phyloP scores from a whole-genome alignment of 2,329 filamentous ascomycete genomes.

The Claviceps maximensis region DNA sequence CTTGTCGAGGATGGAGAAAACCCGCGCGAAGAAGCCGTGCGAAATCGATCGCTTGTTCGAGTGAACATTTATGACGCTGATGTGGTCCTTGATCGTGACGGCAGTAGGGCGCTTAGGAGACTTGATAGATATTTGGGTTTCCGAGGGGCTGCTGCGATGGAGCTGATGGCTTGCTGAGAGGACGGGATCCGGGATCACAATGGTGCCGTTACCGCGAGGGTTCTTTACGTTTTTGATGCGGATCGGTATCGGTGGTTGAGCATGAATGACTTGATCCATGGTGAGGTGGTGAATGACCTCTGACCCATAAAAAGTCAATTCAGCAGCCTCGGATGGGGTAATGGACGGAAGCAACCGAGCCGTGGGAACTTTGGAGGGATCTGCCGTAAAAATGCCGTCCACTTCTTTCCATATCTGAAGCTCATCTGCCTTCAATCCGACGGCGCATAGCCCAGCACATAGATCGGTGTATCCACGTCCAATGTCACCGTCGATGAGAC shows the following conservation, averaged over 20 bases:
- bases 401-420: constrained; percentile 99
- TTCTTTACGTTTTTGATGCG: constrained; percentile 91
- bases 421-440: constrained; percentile 75
- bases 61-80: constrained; percentile 94
- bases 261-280: constrained; percentile 90
- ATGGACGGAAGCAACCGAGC: constrained; percentile 81
- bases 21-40: constrained; percentile 87
- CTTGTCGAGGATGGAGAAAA: constrained; percentile 82
- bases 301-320: constrained; percentile 86
- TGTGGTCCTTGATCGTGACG: constrained; percentile 94
- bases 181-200: constrained; percentile 64
- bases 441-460: constrained; percentile 81
- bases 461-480: constrained; percentile 95
- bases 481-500: constrained; percentile 75
- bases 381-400: constrained; percentile 77
- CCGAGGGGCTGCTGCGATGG: constrained; percentile 34
- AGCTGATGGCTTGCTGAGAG: constrained; percentile 44
- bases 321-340: constrained; percentile 87
- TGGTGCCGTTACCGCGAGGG: constrained; percentile 62
- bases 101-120: constrained; percentile 68
- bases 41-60: constrained; percentile 94
- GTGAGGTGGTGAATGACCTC: constrained; percentile 98
- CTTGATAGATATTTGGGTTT: constrained; percentile 22
- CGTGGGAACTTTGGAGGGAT: constrained; percentile 84
- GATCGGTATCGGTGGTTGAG: constrained; percentile 65